These are phyloP conservation scores for Diaporthe sp. DNA, from an alignment of 2,329 filamentous ascomycete genomes.

Conservation along the genomic window DNA sequence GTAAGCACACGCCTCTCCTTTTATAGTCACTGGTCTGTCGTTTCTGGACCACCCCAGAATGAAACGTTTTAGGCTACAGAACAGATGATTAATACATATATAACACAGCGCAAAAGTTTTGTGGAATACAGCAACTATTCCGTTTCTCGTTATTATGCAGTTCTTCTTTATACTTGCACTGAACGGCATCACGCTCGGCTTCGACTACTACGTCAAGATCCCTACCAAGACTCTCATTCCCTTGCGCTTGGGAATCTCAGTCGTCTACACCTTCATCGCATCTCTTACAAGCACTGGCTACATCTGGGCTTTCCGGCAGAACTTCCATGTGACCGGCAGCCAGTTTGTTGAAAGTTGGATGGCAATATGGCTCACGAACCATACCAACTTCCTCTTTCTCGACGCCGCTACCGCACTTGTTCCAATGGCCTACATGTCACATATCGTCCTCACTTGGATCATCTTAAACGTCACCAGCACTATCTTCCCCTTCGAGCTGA, in stretches of 20 bases:
- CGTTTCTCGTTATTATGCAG: constrained; percentile 11
- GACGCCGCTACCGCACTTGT: constrained; percentile 49
- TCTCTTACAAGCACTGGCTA: neutral
- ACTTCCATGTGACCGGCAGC: neutral
- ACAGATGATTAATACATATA: neutral
- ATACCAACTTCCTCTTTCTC: constrained; percentile 57
- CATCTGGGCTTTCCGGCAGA: neutral
- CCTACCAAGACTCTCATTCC: neutral
- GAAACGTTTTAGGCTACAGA: neutral
- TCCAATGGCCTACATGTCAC: constrained; percentile 53
- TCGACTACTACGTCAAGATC: constrained; percentile 5
- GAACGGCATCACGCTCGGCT: constrained; percentile 12
- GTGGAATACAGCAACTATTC: constrained; percentile 1
- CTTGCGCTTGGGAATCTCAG: neutral
- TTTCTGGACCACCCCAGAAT: neutral
- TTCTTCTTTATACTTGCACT: constrained; percentile 25
- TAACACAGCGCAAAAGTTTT: neutral
- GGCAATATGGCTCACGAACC: constrained; percentile 54
- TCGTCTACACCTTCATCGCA: constrained; percentile 10
- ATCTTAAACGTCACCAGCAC: constrained; percentile 54
- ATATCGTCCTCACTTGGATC: constrained; percentile 58
- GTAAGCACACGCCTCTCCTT: neutral
- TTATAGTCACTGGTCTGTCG: neutral
- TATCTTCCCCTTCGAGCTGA: constrained; percentile 53
- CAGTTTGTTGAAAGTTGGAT: constrained; percentile 46